Percentiles rank a stretch among this genome's conserved stretches.
These are phyloP conservation scores for Talaromyces proteolyticus DNA, from an alignment of 495 filamentous ascomycete species.

Conservation along the genomic window DNA sequence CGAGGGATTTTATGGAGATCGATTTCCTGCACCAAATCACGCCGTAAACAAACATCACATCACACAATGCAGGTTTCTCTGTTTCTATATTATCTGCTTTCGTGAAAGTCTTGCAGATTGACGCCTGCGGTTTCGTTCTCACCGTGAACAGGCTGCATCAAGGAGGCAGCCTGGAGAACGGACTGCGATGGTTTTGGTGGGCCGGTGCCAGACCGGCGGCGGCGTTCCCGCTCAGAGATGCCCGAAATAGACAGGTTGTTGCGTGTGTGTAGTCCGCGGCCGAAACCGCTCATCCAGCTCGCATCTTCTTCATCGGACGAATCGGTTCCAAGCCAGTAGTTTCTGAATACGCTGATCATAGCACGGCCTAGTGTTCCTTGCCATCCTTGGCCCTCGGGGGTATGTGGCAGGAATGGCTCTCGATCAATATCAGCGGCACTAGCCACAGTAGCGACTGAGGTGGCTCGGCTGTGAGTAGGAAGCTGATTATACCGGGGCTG, in stretches of 20 bases:
- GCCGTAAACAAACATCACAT: neutral
- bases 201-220: constrained; percentile 63
- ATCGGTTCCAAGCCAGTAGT: constrained; percentile 67
- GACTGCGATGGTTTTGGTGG: constrained; percentile 46
- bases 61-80: neutral
- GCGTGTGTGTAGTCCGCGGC: constrained; percentile 37
- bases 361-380: constrained; percentile 63
- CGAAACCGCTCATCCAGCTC: constrained; percentile 54
- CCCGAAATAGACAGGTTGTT: constrained; percentile 39
- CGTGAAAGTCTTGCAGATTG: constrained; percentile 37
- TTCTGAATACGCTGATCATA: constrained; percentile 63
- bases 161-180: constrained; percentile 25
- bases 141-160: constrained; percentile 32
- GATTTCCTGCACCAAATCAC: neutral
- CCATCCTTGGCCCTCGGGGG: constrained; percentile 69
- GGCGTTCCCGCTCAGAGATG: constrained; percentile 58
- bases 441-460: constrained; percentile 30
- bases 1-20: too few species aligned
- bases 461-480: constrained; percentile 39
- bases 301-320: constrained; percentile 40
- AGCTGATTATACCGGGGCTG: constrained; percentile 39
- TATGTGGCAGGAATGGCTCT: constrained; percentile 64
- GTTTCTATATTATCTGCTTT: constrained; percentile 19
- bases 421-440: constrained; percentile 46
- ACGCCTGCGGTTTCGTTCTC: constrained; percentile 28